phyloP scores from a whole-genome alignment of 2,329 filamentous ascomycete species.

The Aspergillus luchuensis region DNA sequence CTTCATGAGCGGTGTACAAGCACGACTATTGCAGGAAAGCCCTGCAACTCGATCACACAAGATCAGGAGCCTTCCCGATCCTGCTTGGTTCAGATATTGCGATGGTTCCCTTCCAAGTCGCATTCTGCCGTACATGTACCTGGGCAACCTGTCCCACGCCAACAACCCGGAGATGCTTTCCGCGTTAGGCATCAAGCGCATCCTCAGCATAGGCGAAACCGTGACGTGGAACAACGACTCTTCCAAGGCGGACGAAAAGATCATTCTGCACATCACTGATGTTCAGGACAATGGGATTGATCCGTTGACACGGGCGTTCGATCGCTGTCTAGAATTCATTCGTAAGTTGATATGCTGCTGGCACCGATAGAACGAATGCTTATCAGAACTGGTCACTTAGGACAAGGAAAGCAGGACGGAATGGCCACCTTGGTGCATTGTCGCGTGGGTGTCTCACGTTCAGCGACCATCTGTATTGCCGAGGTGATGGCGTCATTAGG shows the following conservation, averaged over 20 bases:
- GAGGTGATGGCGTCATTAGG: constrained; percentile 86
- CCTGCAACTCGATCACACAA: constrained; percentile 32
- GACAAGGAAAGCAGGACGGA: constrained; percentile 72
- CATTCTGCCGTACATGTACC: constrained; percentile 90
- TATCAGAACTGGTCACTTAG: constrained; percentile 50
- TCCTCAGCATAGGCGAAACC: constrained; percentile 89
- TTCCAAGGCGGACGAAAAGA: constrained; percentile 73
- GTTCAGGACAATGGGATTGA: constrained; percentile 98
- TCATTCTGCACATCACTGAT: constrained; percentile 76
- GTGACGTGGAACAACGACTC: constrained; percentile 75
- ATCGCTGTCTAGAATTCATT: constrained; percentile 85
- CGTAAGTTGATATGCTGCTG: constrained; percentile 58
- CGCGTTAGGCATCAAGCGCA: constrained; percentile 78
- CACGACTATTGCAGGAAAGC: constrained; percentile 66
- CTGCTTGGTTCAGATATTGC: constrained; percentile 77
- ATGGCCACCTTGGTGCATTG: constrained; percentile 93
- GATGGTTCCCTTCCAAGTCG: constrained; percentile 91
- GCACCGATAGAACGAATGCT: neutral
- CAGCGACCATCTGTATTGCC: constrained; percentile 97
- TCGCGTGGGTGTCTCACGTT: constrained; percentile 90
- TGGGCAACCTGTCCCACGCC: constrained; percentile 89
- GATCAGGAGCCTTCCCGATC: constrained; percentile 50
- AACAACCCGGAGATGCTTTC: constrained; percentile 85
- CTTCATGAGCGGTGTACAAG: constrained; percentile 74
- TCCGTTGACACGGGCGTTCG: constrained; percentile 81